Base-by-base conservation (phyloP, 2,329 filamentous ascomycete genomes). In the Paecilomyces formosus region DNA sequence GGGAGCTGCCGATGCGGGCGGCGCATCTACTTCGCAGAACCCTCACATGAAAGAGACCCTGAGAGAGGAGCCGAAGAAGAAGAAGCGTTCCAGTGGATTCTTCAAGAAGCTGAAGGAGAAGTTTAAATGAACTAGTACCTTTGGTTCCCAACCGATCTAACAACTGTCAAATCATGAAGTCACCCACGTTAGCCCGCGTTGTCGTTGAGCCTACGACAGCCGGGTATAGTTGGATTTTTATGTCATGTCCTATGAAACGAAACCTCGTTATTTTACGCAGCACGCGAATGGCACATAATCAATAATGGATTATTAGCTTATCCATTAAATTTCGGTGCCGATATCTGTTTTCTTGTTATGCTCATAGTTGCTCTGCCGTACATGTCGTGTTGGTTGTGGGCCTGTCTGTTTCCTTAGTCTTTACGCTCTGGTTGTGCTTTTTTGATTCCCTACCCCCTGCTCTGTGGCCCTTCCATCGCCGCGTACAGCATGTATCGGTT, bases 51-150 rank as follows among this genome's bases (percentile, higher is more conserved):
- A 45, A n/a, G 39, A 45, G 9, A 45, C 39, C 39, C n/a, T 45
- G 39, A 45, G 39, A 55, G 65, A 64, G 13, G 74, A 77, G 15
- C 80, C 84, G 55, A 85, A 84, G 76, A 88, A 88, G 79, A 87
- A 86, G 80, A 86, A 85, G 78, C 80, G 86, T 57, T 66, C 87
- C 60, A 88, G 85, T 73, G 75, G 80, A 56, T 82, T 88, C 66
- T 83, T 89, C 69, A 72, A 72, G 31, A 79, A 76, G 67, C 63
- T 84, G 58, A 83, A 82, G 75, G 81, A 81, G 63, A 83, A 82
- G 71, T 72, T 83, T 58, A 76, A 76, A 66, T 77, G 66, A 58
- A 21, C 28, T 30, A 13, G 18, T 18, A 4, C 6, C 15, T 18
- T 6, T 8, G 2, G 7, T 6, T 18, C 18, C 18, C 18, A n/a